These are phyloP conservation scores for Mycena citricolor DNA, from an alignment of 1,284 basidiomycete species.

Conservation along the genomic window DNA sequence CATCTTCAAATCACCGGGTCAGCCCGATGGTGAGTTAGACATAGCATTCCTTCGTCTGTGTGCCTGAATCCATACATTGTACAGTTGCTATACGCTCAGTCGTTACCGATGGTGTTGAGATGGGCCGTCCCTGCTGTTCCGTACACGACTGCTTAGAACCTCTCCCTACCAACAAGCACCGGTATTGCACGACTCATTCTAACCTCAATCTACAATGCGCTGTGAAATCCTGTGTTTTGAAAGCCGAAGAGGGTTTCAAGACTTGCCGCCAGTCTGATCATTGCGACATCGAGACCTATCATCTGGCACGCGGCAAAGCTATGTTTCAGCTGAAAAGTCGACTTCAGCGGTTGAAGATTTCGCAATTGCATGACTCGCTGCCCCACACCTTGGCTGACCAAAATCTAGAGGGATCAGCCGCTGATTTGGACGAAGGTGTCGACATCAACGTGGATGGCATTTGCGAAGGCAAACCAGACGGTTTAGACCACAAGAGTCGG, in stretches of 20 bases:
- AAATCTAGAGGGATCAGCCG: background rate
- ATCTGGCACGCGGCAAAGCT: slow-evolving; percentile 10
- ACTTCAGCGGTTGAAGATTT: slow-evolving; percentile 11
- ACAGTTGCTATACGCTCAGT: slow-evolving; percentile 8
- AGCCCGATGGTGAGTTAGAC: too few species aligned
- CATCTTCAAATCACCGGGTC: too few species aligned
- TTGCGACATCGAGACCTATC: slow-evolving; percentile 6
- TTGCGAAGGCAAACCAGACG: slow-evolving; percentile 9
- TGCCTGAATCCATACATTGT: too few species aligned
- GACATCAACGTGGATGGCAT: slow-evolving; percentile 9
- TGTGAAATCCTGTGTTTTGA: background rate
- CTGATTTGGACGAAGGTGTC: slow-evolving; percentile 9
- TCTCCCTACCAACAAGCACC: slow-evolving; percentile 8
- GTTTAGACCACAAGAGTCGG: slow-evolving; percentile 1
- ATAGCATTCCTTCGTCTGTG: too few species aligned
- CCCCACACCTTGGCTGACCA: background rate
- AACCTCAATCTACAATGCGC: background rate
- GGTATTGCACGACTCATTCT: slow-evolving; percentile 2
- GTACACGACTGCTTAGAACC: slow-evolving; percentile 13
- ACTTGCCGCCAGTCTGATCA: slow-evolving; percentile 7
- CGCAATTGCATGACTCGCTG: slow-evolving; percentile 5
- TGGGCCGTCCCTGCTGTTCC: slow-evolving; percentile 8
- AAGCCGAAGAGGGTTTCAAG: slow-evolving; percentile 1
- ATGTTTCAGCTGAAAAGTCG: slow-evolving; percentile 17
- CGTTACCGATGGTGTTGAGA: slow-evolving; percentile 11